Evolutionary conservation across 1,139 yeast species (phyloP), one percentile per base, ranked within the genome.

Genomic region (Trichomonascaceae sp.): DNA sequence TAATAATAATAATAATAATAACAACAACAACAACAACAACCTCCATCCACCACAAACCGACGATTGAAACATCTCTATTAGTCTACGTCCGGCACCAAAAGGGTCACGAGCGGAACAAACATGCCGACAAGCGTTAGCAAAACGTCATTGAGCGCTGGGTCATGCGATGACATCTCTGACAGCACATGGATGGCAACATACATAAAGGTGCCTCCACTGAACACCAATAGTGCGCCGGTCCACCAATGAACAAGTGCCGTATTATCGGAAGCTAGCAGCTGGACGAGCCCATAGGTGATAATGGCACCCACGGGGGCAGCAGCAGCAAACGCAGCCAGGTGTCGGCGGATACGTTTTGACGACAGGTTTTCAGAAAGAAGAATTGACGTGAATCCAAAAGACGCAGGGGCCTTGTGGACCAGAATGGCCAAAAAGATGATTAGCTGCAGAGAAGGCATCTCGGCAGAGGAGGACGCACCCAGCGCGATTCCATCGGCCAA

Each of bases 401-500:
- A 67, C 0, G 89, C 77, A 0, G 93, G 93, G 3, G 79, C 62
- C 50, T 79, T 79, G 60, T 79, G 93, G 20, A 78, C 52, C 39
- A 79, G 64, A 15, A 80, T 69, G 13, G 82, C 77, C 5, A 69
- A 37, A 43, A 71, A 70, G 40, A 76, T 65, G 14, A 74, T 47
- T n/a, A 70, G 44, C 29, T 67, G 67, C 22, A 78, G 54, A 2
- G 69, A 56, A 3, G 64, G 48, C 37, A 64, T 60, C 1, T 65
- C 61, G 2, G 71, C 51, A 22, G 69, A 58, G 30, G 71, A 64
- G 1, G 80, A 64, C 0, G 81, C 70, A 0, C 87, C 85, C 30
- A 79, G 59, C 0, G 85, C 75, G n/a, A 79, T 60, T 2, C 93
- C 93, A 46, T 79, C 93, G 1, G 81, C 72, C 4, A 73, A 47